A percentile compares a stretch with the other conserved stretches of the same genome.
These are phyloP conservation scores for Euphorbia schlechtendalii DNA, from an alignment of 441 rosid genomes.

Conservation along the genomic window DNA sequence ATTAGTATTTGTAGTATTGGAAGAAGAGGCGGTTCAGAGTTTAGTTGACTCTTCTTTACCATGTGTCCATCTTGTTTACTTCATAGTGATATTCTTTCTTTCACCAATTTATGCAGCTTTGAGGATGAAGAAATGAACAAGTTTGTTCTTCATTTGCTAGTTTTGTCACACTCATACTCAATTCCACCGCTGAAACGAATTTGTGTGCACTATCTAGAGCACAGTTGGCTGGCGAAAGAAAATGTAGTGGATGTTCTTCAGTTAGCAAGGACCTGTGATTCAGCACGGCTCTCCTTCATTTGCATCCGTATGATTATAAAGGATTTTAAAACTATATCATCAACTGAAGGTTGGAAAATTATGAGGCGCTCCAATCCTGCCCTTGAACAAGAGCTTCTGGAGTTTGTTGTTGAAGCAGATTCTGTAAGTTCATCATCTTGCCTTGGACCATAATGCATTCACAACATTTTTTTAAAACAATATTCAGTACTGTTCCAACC, in stretches of 20 bases:
- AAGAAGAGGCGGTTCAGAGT: no score
- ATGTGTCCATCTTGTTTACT: not conserved
- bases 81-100: conserved; percentile 6
- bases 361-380: conserved; percentile 55
- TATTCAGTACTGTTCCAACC: not conserved
- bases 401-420: conserved; percentile 57
- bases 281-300: conserved; percentile 52
- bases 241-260: conserved; percentile 81
- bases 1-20: no score
- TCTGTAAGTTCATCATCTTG: conserved; percentile 39
- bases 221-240: conserved; percentile 52
- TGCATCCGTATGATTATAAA: no score
- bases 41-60: not conserved
- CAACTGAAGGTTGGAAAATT: conserved; percentile 80
- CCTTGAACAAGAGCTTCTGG: conserved; percentile 75
- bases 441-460: not conserved
- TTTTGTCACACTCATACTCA: conserved; percentile 64
- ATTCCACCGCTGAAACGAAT: conserved; percentile 66
- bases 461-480: no score
- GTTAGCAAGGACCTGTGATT: conserved; percentile 60
- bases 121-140: conserved; percentile 60
- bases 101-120: conserved; percentile 44
- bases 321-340: conserved; percentile 61
- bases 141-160: conserved; percentile 62
- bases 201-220: conserved; percentile 46